Evolutionary conservation across 768 basidiomycete genomes (phyloP).

Genomic region (Austroboletus festivus): DNA sequence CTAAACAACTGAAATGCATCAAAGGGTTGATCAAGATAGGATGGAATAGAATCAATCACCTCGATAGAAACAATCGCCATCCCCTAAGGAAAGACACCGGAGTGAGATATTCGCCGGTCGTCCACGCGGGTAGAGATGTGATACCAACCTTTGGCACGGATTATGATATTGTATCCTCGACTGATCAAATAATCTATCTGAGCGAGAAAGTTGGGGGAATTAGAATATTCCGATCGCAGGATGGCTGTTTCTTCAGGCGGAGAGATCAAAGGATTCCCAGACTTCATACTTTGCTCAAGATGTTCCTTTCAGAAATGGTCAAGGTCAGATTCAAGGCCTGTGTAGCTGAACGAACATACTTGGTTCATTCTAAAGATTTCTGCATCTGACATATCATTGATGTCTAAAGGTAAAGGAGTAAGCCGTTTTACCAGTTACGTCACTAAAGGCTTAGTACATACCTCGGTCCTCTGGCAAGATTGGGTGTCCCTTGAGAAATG

Average conservation of each 20-base stretch:
- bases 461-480: constrained; percentile 32
- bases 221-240: constrained; percentile 65
- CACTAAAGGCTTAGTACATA: constrained; percentile 7
- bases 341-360: constrained; percentile 14
- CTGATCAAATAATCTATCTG: constrained; percentile 72
- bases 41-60: constrained; percentile 48
- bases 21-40: constrained; percentile 5
- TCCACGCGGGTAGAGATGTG: constrained; percentile 1
- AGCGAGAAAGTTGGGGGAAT: constrained; percentile 54
- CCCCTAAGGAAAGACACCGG: constrained; percentile 44
- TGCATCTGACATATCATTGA: constrained; percentile 29
- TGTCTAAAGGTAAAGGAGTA: constrained; percentile 24
- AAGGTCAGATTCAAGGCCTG: not conserved
- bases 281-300: constrained; percentile 37
- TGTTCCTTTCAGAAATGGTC: constrained; percentile 28
- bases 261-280: constrained; percentile 52
- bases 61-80: constrained; percentile 92
- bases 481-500: constrained; percentile 28
- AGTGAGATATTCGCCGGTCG: constrained; percentile 1
- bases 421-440: not conserved
- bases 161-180: constrained; percentile 62
- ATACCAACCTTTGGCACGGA: constrained; percentile 66
- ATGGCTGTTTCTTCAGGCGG: constrained; percentile 47
- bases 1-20: constrained; percentile 39
- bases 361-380: constrained; percentile 43